Evolutionary conservation across 2,329 filamentous ascomycete genomes (phyloP), one percentile per base, ranked within the genome.

Genomic region (Xylariaceae sp.): DNA sequence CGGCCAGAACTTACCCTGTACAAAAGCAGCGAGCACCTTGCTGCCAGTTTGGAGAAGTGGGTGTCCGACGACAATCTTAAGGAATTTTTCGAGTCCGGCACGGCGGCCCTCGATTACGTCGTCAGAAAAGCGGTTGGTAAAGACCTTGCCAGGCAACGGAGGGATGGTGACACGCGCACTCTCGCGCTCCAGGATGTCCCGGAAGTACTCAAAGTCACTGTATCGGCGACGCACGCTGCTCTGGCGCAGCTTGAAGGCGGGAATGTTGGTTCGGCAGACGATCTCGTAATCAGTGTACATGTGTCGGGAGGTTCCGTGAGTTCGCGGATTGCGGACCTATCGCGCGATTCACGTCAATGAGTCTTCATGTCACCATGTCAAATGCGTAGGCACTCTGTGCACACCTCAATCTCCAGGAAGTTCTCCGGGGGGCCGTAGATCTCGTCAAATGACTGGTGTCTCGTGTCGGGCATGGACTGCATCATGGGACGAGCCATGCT

Each of bases 211-310:
- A 74, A 99, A 99, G 76, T 99, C 94, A 59, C 89, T 94, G 80
- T 99, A 99, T 55, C 94, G 90, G 64, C 94, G 87, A 67, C 92
- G 91, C 63, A 99, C 94, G 67, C 87, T 85, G 65, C 87, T 92
- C 73, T 89, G 85, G 67, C 92, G 91, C 69, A 97, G 86, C 80
- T 97, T 97, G 84, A 99, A 99, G 69, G 94, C 92, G 60, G 94
- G 94, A 73, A 99, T 99, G 79, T 99, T 99, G 77, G 94, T 99
- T 70, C 90, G 88, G 80, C 94, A 96, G 69, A 96, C 84, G 72
- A 99, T 97, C 77, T 97, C 92, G 81, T 97, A 99, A 77, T 95
- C 94, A 57, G 94, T 99, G 81, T 97, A 97, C 92, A 96, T 96
- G 78, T 86, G 85, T 68, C 94, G 90, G 65, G 92, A 93, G 72